A percentile compares a stretch with the other conserved stretches of the same genome.
phyloP scores from a whole-genome alignment of 208 protist genomes.

The Trypanosomatidae sp. region DNA sequence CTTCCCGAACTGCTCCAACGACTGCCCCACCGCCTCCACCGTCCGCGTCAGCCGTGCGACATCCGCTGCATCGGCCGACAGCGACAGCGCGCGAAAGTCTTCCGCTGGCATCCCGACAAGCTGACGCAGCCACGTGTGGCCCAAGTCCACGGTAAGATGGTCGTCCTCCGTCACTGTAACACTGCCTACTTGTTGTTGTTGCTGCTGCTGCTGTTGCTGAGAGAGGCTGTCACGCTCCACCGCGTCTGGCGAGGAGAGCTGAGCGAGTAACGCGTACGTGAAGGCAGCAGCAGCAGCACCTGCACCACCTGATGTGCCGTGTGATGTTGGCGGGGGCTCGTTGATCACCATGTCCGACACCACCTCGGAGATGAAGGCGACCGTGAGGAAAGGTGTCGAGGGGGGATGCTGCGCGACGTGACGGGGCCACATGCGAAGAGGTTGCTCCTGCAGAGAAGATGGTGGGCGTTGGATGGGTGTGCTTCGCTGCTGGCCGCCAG shows the following conservation, averaged over 20 bases:
- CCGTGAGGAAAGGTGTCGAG: slow-evolving; percentile 36
- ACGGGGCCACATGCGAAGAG: slow-evolving; percentile 17
- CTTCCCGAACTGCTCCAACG: slow-evolving; percentile 53
- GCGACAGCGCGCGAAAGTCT: slow-evolving; percentile 44
- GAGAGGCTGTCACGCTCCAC: slow-evolving; percentile 19
- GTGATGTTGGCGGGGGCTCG: slow-evolving; percentile 10
- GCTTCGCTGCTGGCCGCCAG: too few species aligned
- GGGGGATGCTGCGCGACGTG: slow-evolving; percentile 12
- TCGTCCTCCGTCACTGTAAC: slow-evolving; percentile 27
- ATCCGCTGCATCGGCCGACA: slow-evolving; percentile 25
- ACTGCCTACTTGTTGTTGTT: too few species aligned
- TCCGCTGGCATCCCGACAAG: slow-evolving; percentile 55
- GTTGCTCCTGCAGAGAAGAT: too few species aligned
- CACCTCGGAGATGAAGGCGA: slow-evolving; percentile 58
- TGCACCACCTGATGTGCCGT: background rate
- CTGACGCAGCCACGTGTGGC: slow-evolving; percentile 59
- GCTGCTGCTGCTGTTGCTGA: background rate
- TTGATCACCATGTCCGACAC: slow-evolving; percentile 62
- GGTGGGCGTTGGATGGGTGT: too few species aligned
- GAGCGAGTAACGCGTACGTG: slow-evolving; percentile 50
- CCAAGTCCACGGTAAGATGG: slow-evolving; percentile 50
- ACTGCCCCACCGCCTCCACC: slow-evolving; percentile 43
- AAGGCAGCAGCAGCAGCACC: background rate
- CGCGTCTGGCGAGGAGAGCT: slow-evolving; percentile 34
- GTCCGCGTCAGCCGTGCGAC: slow-evolving; percentile 31